phyloP scores from a whole-genome alignment of 805 yeast genomes.

The Saccharomycopsis sp. region DNA sequence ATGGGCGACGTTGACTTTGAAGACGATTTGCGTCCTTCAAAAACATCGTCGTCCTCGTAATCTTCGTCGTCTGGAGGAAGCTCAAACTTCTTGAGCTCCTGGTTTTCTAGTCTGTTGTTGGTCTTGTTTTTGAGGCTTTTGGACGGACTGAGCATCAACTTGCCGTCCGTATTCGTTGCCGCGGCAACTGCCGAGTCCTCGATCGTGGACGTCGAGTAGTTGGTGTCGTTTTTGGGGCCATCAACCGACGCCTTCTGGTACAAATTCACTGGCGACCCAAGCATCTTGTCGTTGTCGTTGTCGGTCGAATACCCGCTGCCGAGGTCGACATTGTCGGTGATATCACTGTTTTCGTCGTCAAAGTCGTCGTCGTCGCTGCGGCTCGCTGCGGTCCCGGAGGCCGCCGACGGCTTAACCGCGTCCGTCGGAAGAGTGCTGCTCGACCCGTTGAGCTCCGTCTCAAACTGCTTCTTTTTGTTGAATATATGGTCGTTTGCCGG shows the following conservation, averaged over 20 bases:
- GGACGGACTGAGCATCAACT: slow-evolving; percentile 14
- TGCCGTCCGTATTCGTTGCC: background rate
- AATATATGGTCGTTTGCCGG: background rate
- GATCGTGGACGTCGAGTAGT: background rate
- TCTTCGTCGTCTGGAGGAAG: background rate
- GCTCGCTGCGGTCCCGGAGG: no score
- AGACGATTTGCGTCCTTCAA: background rate
- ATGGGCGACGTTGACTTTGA: slow-evolving; percentile 3
- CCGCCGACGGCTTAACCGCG: no score
- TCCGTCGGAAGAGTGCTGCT: background rate
- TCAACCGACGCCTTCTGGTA: background rate
- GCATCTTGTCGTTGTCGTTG: background rate
- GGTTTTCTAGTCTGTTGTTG: slow-evolving; percentile 6
- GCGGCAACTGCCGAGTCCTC: background rate
- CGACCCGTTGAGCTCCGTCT: background rate
- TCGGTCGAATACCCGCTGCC: slow-evolving; percentile 1
- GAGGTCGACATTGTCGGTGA: slow-evolving; percentile 5
- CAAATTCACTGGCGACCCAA: slow-evolving; percentile 15
- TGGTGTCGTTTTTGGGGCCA: background rate
- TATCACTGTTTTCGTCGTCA: slow-evolving; percentile 4
- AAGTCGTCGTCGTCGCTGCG: background rate
- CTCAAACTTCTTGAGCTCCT: slow-evolving; percentile 2
- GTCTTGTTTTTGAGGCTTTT: slow-evolving; percentile 11
- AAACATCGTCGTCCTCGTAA: background rate
- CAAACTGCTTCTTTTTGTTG: background rate